Evolutionary conservation across 805 yeast species (phyloP).

Genomic region (Scheffersomyces ergatensis): DNA sequence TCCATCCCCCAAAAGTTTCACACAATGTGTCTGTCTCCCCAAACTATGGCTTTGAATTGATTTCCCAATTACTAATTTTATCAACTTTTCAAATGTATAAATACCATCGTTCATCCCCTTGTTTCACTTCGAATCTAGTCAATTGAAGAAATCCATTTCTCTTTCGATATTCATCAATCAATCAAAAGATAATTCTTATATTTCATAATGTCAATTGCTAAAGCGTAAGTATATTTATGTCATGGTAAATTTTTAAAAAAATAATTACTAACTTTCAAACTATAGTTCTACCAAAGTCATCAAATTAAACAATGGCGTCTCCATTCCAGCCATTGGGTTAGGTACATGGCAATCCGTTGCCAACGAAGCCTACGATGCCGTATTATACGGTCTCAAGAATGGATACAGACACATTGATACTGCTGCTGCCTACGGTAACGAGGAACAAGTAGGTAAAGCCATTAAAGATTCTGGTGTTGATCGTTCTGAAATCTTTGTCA

Average conservation of each 20-base stretch:
- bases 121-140: too few species aligned
- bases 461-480: constrained; percentile 56
- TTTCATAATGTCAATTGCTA: neutral
- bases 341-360: constrained; percentile 68
- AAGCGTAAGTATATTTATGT: neutral
- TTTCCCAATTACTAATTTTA: too few species aligned
- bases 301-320: constrained; percentile 56
- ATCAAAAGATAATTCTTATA: too few species aligned
- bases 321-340: constrained; percentile 63
- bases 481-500: constrained; percentile 62
- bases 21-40: too few species aligned
- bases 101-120: too few species aligned
- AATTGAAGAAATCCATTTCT: too few species aligned
- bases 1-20: too few species aligned
- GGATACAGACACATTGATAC: constrained; percentile 79
- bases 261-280: neutral
- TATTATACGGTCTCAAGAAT: constrained; percentile 51
- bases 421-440: constrained; percentile 67
- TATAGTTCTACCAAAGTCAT: neutral
- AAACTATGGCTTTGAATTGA: too few species aligned
- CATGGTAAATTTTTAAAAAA: neutral
- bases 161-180: too few species aligned
- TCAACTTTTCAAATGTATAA: too few species aligned
- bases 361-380: constrained; percentile 55
- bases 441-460: constrained; percentile 57